Base-by-base conservation (phyloP, 352 stramenopile genomes). In the Globisporangium nodosum region DNA sequence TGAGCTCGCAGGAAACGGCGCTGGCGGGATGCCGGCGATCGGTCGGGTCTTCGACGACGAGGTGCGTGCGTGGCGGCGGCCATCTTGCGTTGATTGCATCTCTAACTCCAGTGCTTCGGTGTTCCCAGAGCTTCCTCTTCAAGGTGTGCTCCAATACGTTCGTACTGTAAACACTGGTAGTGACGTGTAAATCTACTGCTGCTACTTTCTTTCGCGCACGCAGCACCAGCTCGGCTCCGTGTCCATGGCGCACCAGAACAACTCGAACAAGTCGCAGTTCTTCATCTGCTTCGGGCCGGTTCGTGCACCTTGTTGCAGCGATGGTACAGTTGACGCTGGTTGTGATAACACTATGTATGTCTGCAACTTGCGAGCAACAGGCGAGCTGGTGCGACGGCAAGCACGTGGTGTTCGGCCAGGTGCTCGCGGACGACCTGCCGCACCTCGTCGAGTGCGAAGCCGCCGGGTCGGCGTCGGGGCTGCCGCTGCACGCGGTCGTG, bases 211-310 rank as follows among this genome's bases (percentile, higher is more conserved):
- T 21, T 21, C 15, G 24, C 27, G 12, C 24, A 43, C 24, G 31
- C 73, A 97, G 81, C 87, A 95, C 51, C 82, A 94, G 59, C 67
- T 82, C 46, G 96, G 95, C 8, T 87, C 98, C 39, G 83, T 99
- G 37, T 97, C 92, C 50, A 99, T 99, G 97, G 97, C 97, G 13
- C 99, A 99, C 65, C 89, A 94, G 64, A 96, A 79, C 62, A 84
- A 96, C 68, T 99, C 83, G 15, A 99, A 99, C 74, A 96, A 96
- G 18, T 98, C 85, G 50, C 98, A 99, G 73, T 99, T 99, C 78
- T 99, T 99, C 77, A 98, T 99, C 61, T 99, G 93, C 51, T 97
- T 95, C 46, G 63, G 69, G 24, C 68, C 67, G 6, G 77, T 90
- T 56, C 49, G 71, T 57, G 20, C 15, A 8, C 24, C 13, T 9